Evolutionary conservation across 2,329 filamentous ascomycete species (phyloP), one percentile per base, ranked within the genome.

Genomic region (Cladosporium sp.): DNA sequence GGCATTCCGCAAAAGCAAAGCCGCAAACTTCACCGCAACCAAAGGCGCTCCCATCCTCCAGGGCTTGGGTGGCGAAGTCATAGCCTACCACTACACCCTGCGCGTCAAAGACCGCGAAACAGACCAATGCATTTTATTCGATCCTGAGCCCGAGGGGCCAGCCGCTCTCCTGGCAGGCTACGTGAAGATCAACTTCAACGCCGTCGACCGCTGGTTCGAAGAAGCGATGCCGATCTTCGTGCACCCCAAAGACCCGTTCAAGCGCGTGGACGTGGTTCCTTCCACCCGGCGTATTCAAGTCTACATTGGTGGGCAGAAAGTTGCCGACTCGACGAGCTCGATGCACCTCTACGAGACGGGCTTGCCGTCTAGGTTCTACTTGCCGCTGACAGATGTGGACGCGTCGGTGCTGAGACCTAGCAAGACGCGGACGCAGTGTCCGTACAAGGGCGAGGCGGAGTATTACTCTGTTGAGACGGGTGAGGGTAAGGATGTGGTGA

Each of bases 241-340:
- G 3, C 86, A 89, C 60, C 85, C 86, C 0, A 88, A 87, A 62
- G 85, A 88, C 56, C 86, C 86, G 0, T 88, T 82, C 73, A 86
- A 86, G 64, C 80, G 86, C 12, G 75, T 89, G 60, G 85, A 88
- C 58, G 80, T 85, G 25, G 70, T 88, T 5, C 74, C 75, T 1
- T 87, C 84, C 0, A 74, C 76, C 1, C 80, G 86, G 0, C 70
- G 71, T 1, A 69, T 88, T 36, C 75, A 79, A 11, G 75, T 88
- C 38, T 74, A 75, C 20, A 63, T 82, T 3, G 69, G 73, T 7
- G 82, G 82, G 2, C 68, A 67, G 2, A 73, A 74, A 0, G 70
- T 87, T 1, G 80, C 78, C n/a, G 74, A 78, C 15, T 74, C 79
- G 0, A 63, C 67, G 1, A 77, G 66, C 22, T 66, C 74, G 14